Evolutionary conservation across 192 early-diverging fungal genomes (phyloP), one percentile per base, ranked within the genome.

Genomic region (Geranomyces variabilis): DNA sequence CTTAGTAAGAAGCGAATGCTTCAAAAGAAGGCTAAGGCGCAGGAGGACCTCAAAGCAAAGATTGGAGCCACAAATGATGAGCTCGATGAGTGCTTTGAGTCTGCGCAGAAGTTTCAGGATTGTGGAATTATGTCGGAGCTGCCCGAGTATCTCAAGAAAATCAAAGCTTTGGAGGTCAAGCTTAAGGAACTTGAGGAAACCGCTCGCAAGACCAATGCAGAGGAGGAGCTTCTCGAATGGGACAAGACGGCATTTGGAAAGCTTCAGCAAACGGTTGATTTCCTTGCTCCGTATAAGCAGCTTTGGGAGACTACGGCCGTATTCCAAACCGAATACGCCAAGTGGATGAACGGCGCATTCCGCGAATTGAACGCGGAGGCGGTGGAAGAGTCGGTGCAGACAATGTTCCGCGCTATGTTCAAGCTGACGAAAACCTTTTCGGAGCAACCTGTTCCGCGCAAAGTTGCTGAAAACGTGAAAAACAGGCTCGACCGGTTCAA

Each of bases 11-110:
- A 87, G 63, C 58, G 86, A 10, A 84, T 87, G 84, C 66, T 83
- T 49, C 86, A 87, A 67, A 87, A 87, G 77, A 87, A 87, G 60
- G 78, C 76, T 0, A 87, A 87, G 65, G 86, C 86, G 19, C 86
- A 87, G 70, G 86, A 87, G 58, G 86, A 87, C 71, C 70, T 87
- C 28, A 87, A 87, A 59, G 67, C 72, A 33, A 87, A 87, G 70
- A 87, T 84, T 30, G 71, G 71, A n/a, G 22, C 66, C 3, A 84
- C 86, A 0, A 87, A 81, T 56, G 84, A 80, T 19, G 80, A 77
- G 47, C 67, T 87, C 41, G 86, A 87, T 41, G 84, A 86, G 47
- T 84, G 80, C 66, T 84, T 75, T 69, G 86, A 87, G 63, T 74
- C 82, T 44, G 84, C 78, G 34, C 26, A 71, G 6, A 87, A 87